Evolutionary conservation across 2,329 filamentous ascomycete species (phyloP), one percentile per base, ranked within the genome.

Genomic region (Aspergillus pseudoviridinutans): DNA sequence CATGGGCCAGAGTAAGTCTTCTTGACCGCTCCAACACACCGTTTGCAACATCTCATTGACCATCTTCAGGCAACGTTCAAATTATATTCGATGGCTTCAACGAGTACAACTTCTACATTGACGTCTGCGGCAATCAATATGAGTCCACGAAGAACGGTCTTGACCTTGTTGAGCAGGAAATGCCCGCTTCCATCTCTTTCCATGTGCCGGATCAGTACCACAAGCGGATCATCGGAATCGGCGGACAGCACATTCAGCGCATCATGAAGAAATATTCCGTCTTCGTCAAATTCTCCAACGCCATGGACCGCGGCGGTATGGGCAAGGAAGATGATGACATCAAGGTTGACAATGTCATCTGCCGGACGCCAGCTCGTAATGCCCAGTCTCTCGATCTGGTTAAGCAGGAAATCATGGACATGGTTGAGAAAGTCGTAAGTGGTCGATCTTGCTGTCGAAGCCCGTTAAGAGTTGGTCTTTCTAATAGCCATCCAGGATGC

Each of bases 261-360:
- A 97, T 99, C 79, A 99, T 99, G 94, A 97, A 99, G 81, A 97
- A 97, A 78, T 96, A 99, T 77, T 97, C 94, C 0, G 94, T 99
- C 65, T 99, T 99, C 68, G 94, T 99, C 79, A 99, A 99, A 74
- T 99, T 99, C 71, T 96, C 92, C 63, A 99, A 99, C 68, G 94
- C 94, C 17, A 97, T 97, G 92, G 94, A 99, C 72, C 88, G 94
- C 71, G 94, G 91, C 61, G 89, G 92, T 38, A 89, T 95, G 75
- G 91, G 92, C 63, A 92, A 95, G 65, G 92, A 97, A 71, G 94
- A 99, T 69, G 94, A 99, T 71, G 94, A 99, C 71, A 91, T 96
- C 77, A 96, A 97, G 76, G 92, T 97, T 49, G 94, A 99, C 79
- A 97, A 99, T 72, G 94, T 99, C 66, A 97, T 99, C 68, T 99